phyloP scores from a whole-genome alignment of 345 rosid species.

The Gossypium thurberi region DNA sequence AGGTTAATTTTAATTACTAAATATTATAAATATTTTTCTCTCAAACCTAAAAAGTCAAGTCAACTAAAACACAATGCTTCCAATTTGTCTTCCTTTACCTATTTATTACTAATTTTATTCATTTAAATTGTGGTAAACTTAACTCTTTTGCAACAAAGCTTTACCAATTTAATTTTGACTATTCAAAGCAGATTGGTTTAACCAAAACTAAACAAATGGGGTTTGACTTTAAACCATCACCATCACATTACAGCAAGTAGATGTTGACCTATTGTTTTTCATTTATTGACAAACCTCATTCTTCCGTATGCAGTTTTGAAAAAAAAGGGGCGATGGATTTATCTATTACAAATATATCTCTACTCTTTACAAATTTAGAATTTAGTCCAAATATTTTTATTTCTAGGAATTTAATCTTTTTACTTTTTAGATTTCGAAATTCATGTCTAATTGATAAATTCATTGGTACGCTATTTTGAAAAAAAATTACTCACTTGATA shows the following conservation, averaged over 20 bases:
- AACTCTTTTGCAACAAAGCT: neutral
- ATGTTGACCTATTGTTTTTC: neutral
- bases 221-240: neutral
- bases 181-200: neutral
- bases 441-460: neutral
- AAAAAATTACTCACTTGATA: too few relatives aligned
- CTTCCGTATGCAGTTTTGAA: neutral
- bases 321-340: neutral
- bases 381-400: too few relatives aligned
- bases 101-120: neutral
- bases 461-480: fast-evolving
- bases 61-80: neutral
- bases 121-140: neutral
- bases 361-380: too few relatives aligned
- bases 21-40: neutral
- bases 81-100: neutral
- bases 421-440: too few relatives aligned
- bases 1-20: neutral
- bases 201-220: neutral
- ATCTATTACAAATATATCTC: too few relatives aligned
- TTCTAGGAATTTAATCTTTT: fast-evolving
- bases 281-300: neutral
- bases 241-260: neutral
- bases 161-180: neutral
- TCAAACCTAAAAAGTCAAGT: neutral